phyloP scores from a whole-genome alignment of 257 asterid species.

The Solanum acaule region DNA sequence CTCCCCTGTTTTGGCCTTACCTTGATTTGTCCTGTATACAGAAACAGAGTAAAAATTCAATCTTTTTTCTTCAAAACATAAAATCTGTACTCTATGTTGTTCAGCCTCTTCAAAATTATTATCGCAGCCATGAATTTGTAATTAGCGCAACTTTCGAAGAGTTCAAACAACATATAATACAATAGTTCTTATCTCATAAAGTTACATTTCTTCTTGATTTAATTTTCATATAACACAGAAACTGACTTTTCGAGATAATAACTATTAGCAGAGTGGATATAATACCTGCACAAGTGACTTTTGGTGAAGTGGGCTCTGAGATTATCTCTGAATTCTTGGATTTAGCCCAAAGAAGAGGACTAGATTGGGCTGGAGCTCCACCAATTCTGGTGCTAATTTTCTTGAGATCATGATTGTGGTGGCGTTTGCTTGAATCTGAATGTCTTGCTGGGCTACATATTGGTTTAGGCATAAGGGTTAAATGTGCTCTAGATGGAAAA shows the following conservation, averaged over 20 bases:
- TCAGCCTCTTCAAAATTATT: background rate
- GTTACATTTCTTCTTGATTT: background rate
- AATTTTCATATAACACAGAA: no score
- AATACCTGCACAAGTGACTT: constrained; percentile 56
- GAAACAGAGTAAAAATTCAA: background rate
- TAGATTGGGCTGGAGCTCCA: constrained; percentile 19
- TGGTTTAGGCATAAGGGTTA: constrained; percentile 72
- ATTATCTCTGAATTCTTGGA: constrained; percentile 28
- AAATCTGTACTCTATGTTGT: background rate
- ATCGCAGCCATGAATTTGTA: background rate
- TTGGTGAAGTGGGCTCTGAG: constrained; percentile 77
- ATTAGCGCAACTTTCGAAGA: background rate
- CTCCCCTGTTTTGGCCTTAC: constrained; percentile 22
- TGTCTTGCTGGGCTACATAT: constrained; percentile 76
- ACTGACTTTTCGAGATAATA: no score
- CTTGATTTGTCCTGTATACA: constrained; percentile 58
- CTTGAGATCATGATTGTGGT: constrained; percentile 20
- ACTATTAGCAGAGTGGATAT: background rate
- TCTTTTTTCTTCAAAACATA: background rate
- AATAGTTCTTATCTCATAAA: background rate
- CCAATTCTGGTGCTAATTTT: constrained; percentile 12
- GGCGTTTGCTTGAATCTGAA: constrained; percentile 26
- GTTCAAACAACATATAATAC: background rate
- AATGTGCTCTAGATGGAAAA: constrained; percentile 75
- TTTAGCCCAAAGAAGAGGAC: constrained; percentile 52